Percentiles rank a stretch among this genome's conserved stretches.
Evolutionary conservation across 495 filamentous ascomycete species (phyloP).

Genomic region (Aspergillus campestris): DNA sequence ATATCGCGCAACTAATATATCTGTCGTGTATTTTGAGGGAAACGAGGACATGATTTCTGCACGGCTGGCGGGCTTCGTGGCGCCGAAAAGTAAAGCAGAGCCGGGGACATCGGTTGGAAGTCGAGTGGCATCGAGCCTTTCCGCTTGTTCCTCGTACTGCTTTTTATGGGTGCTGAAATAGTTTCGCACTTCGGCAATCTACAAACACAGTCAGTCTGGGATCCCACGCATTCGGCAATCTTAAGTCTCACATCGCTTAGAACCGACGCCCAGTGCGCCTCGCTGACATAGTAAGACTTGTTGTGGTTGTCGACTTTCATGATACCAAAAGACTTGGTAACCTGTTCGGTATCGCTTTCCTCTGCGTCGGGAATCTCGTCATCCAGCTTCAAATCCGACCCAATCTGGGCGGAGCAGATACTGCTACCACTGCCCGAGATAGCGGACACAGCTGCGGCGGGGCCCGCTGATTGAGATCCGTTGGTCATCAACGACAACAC

Average conservation of each 20-base stretch:
- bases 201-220: background rate
- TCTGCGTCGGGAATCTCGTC: conserved; percentile 50
- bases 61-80: conserved; percentile 55
- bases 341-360: conserved; percentile 81
- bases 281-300: conserved; percentile 79
- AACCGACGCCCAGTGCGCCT: conserved; percentile 84
- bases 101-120: conserved; percentile 48
- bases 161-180: conserved; percentile 70
- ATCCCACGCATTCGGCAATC: too few relatives aligned
- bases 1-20: conserved; percentile 67
- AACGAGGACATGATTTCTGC: conserved; percentile 71
- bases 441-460: conserved; percentile 53
- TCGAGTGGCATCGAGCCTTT: conserved; percentile 56
- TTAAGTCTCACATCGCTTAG: conserved; percentile 57
- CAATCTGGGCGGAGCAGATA: conserved; percentile 35
- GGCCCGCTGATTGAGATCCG: conserved; percentile 58
- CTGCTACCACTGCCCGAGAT: conserved; percentile 55
- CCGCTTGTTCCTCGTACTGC: conserved; percentile 54
- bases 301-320: conserved; percentile 74
- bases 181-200: conserved; percentile 90
- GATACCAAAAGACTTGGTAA: conserved; percentile 76
- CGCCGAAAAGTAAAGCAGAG: conserved; percentile 68
- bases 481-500: conserved; percentile 96
- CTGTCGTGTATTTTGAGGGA: conserved; percentile 69
- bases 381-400: conserved; percentile 50